phyloP scores from a whole-genome alignment of 202 grass and related monocot species.

The Setaria italica region DNA sequence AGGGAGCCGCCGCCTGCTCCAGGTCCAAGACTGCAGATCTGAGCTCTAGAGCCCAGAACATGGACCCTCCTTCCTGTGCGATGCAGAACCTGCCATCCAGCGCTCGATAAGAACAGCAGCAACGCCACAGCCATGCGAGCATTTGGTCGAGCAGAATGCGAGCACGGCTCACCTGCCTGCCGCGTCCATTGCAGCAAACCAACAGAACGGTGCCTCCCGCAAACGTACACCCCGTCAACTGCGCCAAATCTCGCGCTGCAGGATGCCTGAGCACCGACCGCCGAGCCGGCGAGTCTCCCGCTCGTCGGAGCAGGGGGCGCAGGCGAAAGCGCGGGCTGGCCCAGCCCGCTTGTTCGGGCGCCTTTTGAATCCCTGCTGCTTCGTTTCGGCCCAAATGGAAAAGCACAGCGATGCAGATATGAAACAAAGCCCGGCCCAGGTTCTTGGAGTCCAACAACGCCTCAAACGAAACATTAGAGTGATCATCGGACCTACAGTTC shows the following conservation, averaged over 20 bases:
- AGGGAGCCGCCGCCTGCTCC: background rate
- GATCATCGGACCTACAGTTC: no score
- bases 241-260: background rate
- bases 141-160: conserved; percentile 5
- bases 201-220: background rate
- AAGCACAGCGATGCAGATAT: background rate
- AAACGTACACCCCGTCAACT: background rate
- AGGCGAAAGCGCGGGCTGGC: background rate
- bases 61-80: background rate
- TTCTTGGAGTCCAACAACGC: no score
- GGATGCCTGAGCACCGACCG: background rate
- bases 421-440: background rate
- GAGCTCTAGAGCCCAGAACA: background rate
- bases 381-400: background rate
- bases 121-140: background rate
- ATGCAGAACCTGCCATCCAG: background rate
- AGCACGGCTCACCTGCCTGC: background rate
- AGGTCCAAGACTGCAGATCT: background rate
- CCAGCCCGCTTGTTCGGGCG: background rate
- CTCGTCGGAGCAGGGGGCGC: background rate
- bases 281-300: background rate
- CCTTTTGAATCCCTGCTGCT: background rate
- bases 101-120: background rate
- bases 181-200: background rate
- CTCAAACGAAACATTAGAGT: no score